These are phyloP conservation scores for Backusella morwellensis DNA, from an alignment of 192 early-diverging fungal genomes.

Conservation along the genomic window DNA sequence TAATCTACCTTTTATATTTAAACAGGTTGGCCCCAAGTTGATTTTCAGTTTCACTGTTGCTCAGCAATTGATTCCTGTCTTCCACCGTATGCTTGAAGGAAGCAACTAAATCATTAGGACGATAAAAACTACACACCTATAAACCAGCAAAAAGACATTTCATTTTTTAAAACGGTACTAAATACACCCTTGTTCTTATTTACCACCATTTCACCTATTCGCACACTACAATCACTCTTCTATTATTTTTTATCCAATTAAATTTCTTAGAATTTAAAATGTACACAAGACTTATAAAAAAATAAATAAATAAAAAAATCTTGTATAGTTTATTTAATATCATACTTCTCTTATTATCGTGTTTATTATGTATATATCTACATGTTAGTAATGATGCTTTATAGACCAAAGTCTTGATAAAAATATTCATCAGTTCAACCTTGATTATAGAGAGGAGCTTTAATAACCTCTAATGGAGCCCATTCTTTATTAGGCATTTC, in stretches of 20 bases:
- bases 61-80: slow-evolving; percentile 88
- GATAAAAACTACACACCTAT: background rate
- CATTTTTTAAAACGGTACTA: slow-evolving; percentile 2
- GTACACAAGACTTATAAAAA: slow-evolving; percentile 4
- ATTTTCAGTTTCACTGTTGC: slow-evolving; percentile 97
- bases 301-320: background rate
- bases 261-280: slow-evolving; percentile 7
- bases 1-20: background rate
- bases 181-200: slow-evolving; percentile 1
- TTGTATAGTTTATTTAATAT: background rate
- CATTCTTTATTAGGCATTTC: background rate
- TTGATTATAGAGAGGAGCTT: background rate
- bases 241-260: slow-evolving; percentile 2
- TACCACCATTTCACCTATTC: slow-evolving; percentile 3
- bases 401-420: background rate
- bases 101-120: slow-evolving; percentile 6
- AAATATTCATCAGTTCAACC: background rate
- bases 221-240: background rate
- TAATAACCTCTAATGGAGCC: background rate
- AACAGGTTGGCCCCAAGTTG: slow-evolving; percentile 85
- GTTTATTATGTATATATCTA: background rate
- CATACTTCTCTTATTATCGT: background rate
- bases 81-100: slow-evolving; percentile 52
- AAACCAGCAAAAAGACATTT: slow-evolving; percentile 4
- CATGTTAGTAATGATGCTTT: background rate